Base-by-base conservation (phyloP, 305 asterid genomes). In the Striga hermonthica region DNA sequence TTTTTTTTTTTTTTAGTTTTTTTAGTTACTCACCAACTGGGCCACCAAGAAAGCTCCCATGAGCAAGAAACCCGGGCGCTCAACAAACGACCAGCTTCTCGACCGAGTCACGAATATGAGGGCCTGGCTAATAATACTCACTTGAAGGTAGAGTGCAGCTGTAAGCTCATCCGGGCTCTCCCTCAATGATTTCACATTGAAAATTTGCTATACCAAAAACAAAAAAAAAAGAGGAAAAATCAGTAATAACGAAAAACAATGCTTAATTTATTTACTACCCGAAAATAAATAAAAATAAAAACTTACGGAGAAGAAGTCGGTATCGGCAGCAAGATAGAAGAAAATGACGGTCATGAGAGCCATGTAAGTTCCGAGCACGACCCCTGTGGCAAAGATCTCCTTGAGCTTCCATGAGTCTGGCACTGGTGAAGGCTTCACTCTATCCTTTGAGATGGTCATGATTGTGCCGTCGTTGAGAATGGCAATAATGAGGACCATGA, bases 371-470 rank as follows among this genome's bases (percentile, higher is more conserved):
- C 98, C 98, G 5, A 91, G 90, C 55, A 89, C 86, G 13, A 89
- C 15, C 4, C 98, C 96, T 0, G 95, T 89, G 80, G 95, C 90
- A 38, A 91, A 91, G 74, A 91, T 91, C 69, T 91, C 96, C 41
- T 82, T 83, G 69, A 91, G 92, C 74, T 89, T 91, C 98, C 96
- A 91, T 0, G 95, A 86, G 71, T 91, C 98, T 0, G 98, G 96
- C 57, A 85, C 37, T 3, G 98, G 96, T 16, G 98, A 91, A 10
- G 96, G 96, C 87, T 86, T 91, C 54, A 92, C 98, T 60, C 95
- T 78, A 60, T 89, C 97, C 76, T 89, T 92, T 4, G 98, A 89
- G 62, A 92, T 92, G 57, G 97, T 92, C 98, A 92, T 92, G 83
- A 92, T 92, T 65, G 98, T 92, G 15, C 98, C 96, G 13, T 91